phyloP scores from a whole-genome alignment of 257 asterid species.

The Nicotiana otophora region DNA sequence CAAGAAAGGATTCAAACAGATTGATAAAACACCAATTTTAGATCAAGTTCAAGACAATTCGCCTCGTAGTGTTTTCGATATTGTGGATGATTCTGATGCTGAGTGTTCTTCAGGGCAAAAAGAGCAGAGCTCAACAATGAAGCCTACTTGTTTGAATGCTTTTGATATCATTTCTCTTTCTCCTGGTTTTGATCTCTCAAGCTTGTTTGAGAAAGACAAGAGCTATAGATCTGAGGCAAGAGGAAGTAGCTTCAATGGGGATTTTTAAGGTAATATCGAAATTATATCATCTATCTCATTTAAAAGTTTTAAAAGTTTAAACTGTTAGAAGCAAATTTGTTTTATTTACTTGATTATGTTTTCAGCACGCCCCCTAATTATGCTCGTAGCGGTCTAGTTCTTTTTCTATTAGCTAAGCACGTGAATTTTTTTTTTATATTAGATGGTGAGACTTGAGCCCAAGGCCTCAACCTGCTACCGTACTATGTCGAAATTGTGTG shows the following conservation, averaged over 20 bases:
- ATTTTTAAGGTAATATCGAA: neutral
- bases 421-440: neutral
- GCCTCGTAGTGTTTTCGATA: neutral
- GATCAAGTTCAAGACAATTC: neutral
- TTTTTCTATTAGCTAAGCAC: neutral
- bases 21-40: neutral
- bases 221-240: neutral
- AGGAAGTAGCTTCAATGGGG: neutral
- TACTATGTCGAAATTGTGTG: neutral
- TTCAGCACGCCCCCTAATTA: neutral
- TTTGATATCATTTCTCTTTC: constrained; percentile 11
- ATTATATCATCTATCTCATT: neutral
- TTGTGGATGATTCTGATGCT: neutral
- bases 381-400: neutral
- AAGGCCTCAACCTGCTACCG: neutral
- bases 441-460: neutral
- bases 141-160: constrained; percentile 14
- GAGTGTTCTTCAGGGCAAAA: neutral
- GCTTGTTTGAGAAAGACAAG: constrained; percentile 3
- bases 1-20: constrained; percentile 7
- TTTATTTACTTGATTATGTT: neutral
- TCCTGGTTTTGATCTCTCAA: constrained; percentile 12
- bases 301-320: neutral
- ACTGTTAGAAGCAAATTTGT: accelerated
- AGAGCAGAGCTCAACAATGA: neutral